A percentile compares a stretch with the other conserved stretches of the same genome.
These are phyloP conservation scores for Phytophthora palmivora DNA, from an alignment of 352 stramenopile genomes.

Conservation along the genomic window DNA sequence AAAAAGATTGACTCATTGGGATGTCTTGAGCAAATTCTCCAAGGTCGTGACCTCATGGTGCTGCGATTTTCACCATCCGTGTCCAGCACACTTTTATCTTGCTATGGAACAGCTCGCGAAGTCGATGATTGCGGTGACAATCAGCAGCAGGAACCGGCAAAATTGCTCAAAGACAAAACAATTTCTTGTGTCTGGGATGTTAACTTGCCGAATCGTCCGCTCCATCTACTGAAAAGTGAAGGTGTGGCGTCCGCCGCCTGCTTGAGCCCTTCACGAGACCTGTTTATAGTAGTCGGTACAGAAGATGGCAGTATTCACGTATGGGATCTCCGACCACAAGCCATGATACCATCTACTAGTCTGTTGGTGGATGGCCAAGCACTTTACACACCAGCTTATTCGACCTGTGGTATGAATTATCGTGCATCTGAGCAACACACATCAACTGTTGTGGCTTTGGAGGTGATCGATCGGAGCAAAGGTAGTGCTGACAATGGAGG, in stretches of 20 bases:
- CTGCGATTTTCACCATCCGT: slow-evolving; percentile 60
- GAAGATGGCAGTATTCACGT: slow-evolving; percentile 74
- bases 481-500: slow-evolving; percentile 18
- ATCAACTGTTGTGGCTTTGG: slow-evolving; percentile 56
- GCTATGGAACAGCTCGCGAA: slow-evolving; percentile 33
- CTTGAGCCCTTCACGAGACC: slow-evolving; percentile 57
- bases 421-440: slow-evolving; percentile 47
- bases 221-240: slow-evolving; percentile 60
- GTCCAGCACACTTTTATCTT: slow-evolving; percentile 57
- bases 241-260: slow-evolving; percentile 45
- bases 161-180: slow-evolving; percentile 45
- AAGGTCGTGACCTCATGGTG: slow-evolving; percentile 37
- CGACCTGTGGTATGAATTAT: slow-evolving; percentile 60
- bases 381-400: slow-evolving; percentile 61
- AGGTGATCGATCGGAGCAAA: slow-evolving; percentile 37
- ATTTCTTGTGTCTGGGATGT: slow-evolving; percentile 76
- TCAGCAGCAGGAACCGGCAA: slow-evolving; percentile 5
- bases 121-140: slow-evolving; percentile 3
- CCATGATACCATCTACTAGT: slow-evolving; percentile 26
- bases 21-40: slow-evolving; percentile 39
- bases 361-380: slow-evolving; percentile 31
- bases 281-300: slow-evolving; percentile 61
- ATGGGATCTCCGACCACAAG: slow-evolving; percentile 62
- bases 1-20: slow-evolving; percentile 21
- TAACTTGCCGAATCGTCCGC: slow-evolving; percentile 50